A percentile compares a stretch with the other conserved stretches of the same genome.
phyloP scores from a whole-genome alignment of 345 rosid species.

The Melastoma malabathricum region DNA sequence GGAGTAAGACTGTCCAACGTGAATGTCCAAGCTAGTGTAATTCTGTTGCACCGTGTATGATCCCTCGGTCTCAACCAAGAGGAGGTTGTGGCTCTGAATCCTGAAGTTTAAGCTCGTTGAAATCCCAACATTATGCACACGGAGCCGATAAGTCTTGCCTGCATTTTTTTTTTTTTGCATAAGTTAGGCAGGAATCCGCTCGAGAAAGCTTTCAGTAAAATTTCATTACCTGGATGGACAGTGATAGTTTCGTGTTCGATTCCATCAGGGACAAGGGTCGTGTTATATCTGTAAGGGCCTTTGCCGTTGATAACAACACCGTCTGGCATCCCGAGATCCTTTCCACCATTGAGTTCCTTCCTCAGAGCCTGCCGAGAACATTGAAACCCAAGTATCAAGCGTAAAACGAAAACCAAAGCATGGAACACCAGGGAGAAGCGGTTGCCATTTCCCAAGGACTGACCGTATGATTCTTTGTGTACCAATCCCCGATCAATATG shows the following conservation, averaged over 20 bases:
- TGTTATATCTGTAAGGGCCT: slow-evolving; percentile 87
- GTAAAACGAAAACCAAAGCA: too few species aligned
- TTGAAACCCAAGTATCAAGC: slow-evolving; percentile 1
- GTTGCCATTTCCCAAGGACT: slow-evolving; percentile 18
- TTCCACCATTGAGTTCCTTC: slow-evolving; percentile 77
- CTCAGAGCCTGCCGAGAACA: slow-evolving; percentile 59
- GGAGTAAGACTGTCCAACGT: slow-evolving; percentile 86
- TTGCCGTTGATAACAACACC: slow-evolving; percentile 97
- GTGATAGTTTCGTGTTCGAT: slow-evolving; percentile 63
- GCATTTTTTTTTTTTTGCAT: too few species aligned
- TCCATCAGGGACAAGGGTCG: slow-evolving; percentile 65
- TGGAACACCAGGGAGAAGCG: too few species aligned
- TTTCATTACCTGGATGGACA: slow-evolving; percentile 74
- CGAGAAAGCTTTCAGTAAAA: too few species aligned
- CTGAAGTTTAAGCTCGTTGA: slow-evolving; percentile 92
- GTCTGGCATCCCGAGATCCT: slow-evolving; percentile 88
- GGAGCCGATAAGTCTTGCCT: slow-evolving; percentile 85
- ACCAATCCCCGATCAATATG: slow-evolving; percentile 89
- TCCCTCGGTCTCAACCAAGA: slow-evolving; percentile 85
- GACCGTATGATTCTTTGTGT: slow-evolving; percentile 85
- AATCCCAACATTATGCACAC: slow-evolving; percentile 85
- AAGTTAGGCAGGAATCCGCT: too few species aligned
- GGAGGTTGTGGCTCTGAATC: slow-evolving; percentile 87
- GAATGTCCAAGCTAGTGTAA: slow-evolving; percentile 94
- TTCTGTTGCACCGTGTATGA: slow-evolving; percentile 97